These are phyloP conservation scores for Macrolepiota dolichaula DNA, from an alignment of 768 basidiomycete genomes.

Conservation along the genomic window DNA sequence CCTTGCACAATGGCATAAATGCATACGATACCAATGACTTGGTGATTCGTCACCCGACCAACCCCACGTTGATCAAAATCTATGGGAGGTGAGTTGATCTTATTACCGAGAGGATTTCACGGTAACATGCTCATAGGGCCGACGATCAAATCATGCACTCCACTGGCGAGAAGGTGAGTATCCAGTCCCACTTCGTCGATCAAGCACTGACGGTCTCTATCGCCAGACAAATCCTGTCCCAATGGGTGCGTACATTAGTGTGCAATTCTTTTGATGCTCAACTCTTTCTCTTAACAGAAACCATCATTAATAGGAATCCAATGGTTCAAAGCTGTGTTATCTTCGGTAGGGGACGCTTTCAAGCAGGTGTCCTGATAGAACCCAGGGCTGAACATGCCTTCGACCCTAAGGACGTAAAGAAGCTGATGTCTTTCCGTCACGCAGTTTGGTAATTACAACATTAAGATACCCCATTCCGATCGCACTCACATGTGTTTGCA, in stretches of 20 bases:
- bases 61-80: constrained; percentile 30
- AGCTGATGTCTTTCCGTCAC: background rate
- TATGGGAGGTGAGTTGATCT: constrained; percentile 26
- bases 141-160: constrained; percentile 45
- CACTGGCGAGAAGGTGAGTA: constrained; percentile 37
- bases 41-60: constrained; percentile 35
- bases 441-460: constrained; percentile 11
- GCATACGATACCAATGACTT: constrained; percentile 39
- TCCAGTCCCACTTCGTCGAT: background rate
- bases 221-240: constrained; percentile 33
- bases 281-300: constrained; percentile 24
- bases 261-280: constrained; percentile 8
- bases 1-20: constrained; percentile 22
- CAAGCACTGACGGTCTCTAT: background rate
- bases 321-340: constrained; percentile 27
- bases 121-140: constrained; percentile 17
- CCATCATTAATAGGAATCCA: constrained; percentile 29
- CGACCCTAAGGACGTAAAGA: background rate
- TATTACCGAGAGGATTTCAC: constrained; percentile 30
- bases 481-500: background rate
- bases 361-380: constrained; percentile 34
- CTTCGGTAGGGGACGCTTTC: constrained; percentile 33
- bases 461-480: background rate
- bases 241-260: constrained; percentile 22
- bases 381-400: constrained; percentile 16